Percentiles rank a stretch among this genome's conserved stretches.
phyloP scores from a whole-genome alignment of 345 rosid species.

The Microthlaspi erraticum region DNA sequence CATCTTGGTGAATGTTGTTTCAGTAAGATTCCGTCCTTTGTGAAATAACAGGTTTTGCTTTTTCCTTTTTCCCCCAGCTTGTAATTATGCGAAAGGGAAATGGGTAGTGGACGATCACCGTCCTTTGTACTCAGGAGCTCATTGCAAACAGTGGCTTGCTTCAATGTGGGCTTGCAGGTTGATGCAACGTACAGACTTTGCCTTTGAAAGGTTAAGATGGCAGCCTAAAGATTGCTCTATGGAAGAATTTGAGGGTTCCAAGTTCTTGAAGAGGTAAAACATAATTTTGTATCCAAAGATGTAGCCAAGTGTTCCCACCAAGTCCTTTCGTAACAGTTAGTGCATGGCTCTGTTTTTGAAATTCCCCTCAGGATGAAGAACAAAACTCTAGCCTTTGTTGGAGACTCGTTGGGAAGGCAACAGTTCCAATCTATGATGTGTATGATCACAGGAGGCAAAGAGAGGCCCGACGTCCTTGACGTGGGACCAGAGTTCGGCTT shows the following conservation, averaged over 20 bases:
- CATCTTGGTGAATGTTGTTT: too few species aligned
- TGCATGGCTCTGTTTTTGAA: slow-evolving; percentile 27
- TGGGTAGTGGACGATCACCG: slow-evolving; percentile 81
- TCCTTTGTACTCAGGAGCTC: slow-evolving; percentile 79
- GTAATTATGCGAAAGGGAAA: slow-evolving; percentile 87
- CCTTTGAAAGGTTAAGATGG: slow-evolving; percentile 80
- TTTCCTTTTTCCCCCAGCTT: slow-evolving; percentile 47
- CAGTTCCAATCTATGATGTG: slow-evolving; percentile 87
- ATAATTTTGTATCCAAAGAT: background rate
- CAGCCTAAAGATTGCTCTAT: slow-evolving; percentile 82
- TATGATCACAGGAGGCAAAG: slow-evolving; percentile 71
- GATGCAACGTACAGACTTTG: slow-evolving; percentile 85
- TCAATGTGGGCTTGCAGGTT: slow-evolving; percentile 93
- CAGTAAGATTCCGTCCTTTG: slow-evolving; percentile 4
- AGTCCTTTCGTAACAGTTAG: slow-evolving; percentile 35
- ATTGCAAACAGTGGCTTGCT: slow-evolving; percentile 91
- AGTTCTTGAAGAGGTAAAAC: slow-evolving; percentile 76
- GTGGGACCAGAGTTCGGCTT: slow-evolving; percentile 69
- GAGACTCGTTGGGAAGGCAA: slow-evolving; percentile 87
- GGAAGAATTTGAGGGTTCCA: slow-evolving; percentile 75
- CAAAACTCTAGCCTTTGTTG: slow-evolving; percentile 83
- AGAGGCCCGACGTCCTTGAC: slow-evolving; percentile 54
- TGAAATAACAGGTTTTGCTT: slow-evolving; percentile 20
- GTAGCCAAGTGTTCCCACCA: slow-evolving; percentile 20
- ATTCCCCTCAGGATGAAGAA: slow-evolving; percentile 61